Evolutionary conservation across 225 moss, liverwort and hornwort species (phyloP).

Genomic region (Rhytidiadelphus loreus): DNA sequence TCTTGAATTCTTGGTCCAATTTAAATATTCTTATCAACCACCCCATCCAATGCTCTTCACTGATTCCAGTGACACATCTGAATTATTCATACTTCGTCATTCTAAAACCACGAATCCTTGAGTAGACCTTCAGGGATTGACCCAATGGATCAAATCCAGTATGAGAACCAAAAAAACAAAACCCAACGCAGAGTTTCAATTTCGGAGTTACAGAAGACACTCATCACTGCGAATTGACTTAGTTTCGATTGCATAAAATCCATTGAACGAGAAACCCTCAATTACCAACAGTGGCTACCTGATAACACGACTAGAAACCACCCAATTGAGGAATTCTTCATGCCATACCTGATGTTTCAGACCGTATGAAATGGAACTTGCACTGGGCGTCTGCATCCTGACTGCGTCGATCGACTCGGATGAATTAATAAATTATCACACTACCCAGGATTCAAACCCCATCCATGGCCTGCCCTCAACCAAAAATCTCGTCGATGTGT

Average conservation of each 20-base stretch:
- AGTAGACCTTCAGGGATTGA: not conserved
- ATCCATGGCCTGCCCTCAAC: not conserved
- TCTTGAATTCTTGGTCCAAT: not conserved
- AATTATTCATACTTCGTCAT: not conserved
- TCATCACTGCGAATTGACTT: not conserved
- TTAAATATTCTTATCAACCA: not conserved
- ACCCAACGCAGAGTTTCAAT: not conserved
- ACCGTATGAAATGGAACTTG: constrained; percentile 5
- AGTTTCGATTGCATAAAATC: not conserved
- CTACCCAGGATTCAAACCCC: not conserved
- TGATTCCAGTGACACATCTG: not conserved
- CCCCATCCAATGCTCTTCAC: not conserved
- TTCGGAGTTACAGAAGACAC: not conserved
- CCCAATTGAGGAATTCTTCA: not conserved
- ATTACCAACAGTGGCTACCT: not conserved
- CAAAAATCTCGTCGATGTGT: not conserved
- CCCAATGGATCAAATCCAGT: not conserved
- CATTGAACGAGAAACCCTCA: not conserved
- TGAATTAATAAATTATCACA: not conserved
- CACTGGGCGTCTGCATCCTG: constrained; percentile 14
- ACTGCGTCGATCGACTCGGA: not conserved
- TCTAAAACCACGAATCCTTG: not conserved
- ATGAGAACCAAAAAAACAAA: not conserved
- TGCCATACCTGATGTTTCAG: constrained; percentile 15
- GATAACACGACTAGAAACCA: not conserved